phyloP scores from a whole-genome alignment of 148 eudicot species.

The Limonium bicolor region DNA sequence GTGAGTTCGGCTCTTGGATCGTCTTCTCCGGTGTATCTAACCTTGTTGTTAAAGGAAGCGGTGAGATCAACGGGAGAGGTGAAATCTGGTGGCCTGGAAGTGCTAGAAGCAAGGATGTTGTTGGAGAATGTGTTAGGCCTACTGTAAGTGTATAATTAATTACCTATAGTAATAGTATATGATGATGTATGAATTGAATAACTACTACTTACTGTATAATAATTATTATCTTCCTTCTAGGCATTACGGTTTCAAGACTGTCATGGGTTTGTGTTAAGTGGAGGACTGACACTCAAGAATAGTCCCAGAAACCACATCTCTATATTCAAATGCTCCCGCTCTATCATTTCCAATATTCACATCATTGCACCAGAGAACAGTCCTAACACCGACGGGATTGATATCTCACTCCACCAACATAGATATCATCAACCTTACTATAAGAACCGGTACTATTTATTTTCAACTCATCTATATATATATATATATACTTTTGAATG shows the following conservation, averaged over 20 bases:
- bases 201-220: too few species aligned
- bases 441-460: constrained; percentile 15
- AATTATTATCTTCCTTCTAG: constrained; percentile 11
- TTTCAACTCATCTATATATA: background rate
- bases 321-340: constrained; percentile 10
- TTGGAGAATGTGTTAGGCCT: background rate
- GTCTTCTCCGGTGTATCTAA: constrained; percentile 18
- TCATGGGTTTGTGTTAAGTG: constrained; percentile 21
- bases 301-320: constrained; percentile 34
- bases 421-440: constrained; percentile 2
- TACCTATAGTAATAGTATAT: background rate
- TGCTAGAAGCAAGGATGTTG: too few species aligned
- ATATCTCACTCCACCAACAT: constrained; percentile 9
- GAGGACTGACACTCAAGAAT: constrained; percentile 26
- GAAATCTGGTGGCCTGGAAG: constrained; percentile 55
- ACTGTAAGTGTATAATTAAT: too few species aligned
- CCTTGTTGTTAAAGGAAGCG: constrained; percentile 22
- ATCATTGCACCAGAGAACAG: constrained; percentile 22
- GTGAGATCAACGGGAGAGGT: constrained; percentile 35
- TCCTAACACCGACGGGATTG: constrained; percentile 35
- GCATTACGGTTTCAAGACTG: constrained; percentile 25
- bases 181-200: constrained; percentile 8
- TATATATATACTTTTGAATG: background rate
- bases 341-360: constrained; percentile 6
- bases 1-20: constrained; percentile 22